Conservation (phyloP, 2,329 filamentous ascomycete genomes). For the Cadophora luteo-olivacea region DNA sequence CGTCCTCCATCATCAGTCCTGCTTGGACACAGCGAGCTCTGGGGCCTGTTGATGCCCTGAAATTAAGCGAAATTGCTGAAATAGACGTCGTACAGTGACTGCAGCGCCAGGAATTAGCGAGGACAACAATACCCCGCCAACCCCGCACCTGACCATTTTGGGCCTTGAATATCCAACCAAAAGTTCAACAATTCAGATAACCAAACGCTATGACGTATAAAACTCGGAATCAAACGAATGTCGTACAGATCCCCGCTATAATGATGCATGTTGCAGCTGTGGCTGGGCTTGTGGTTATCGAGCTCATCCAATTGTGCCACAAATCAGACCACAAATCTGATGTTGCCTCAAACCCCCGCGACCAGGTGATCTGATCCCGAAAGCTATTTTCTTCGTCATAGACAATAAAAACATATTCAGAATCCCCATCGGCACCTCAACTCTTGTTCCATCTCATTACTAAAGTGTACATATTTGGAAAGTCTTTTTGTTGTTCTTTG, state of each 20-base stretch:
- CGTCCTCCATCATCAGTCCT: too few relatives aligned
- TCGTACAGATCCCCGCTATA: conserved; percentile 2
- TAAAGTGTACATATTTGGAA: background rate
- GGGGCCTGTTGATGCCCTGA: too few relatives aligned
- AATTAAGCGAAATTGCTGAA: background rate
- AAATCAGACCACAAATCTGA: conserved; percentile 16
- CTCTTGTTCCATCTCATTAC: background rate
- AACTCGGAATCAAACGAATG: background rate
- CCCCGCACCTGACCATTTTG: background rate
- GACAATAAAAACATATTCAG: background rate
- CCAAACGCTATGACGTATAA: background rate
- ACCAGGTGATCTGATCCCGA: conserved; percentile 5
- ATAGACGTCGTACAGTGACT: background rate
- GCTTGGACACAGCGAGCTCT: too few relatives aligned
- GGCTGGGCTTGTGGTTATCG: background rate
- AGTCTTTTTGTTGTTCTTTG: background rate
- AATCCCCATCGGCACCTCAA: background rate
- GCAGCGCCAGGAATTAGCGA: background rate
- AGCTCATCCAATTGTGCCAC: conserved; percentile 8
- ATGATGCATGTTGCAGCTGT: background rate
- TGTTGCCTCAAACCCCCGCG: background rate
- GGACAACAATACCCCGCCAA: background rate
- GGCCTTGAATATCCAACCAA: background rate
- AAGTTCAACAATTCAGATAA: background rate
- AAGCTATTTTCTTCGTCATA: background rate